Conservation (phyloP, 139 green algal species). For the Micromonas commoda region DNA sequence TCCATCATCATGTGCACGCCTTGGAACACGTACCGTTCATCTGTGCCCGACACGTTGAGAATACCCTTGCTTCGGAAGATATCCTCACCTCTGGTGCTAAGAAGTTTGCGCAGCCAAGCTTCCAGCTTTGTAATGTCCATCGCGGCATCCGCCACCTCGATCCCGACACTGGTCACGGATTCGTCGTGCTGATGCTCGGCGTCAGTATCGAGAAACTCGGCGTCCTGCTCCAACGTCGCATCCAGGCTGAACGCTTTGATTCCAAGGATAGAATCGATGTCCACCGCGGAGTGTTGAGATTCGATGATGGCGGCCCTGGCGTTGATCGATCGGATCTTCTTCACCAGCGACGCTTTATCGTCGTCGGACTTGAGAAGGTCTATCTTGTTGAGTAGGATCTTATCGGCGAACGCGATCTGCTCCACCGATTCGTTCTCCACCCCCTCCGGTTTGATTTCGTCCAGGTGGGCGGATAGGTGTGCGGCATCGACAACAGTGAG, state of each 20-base stretch:
- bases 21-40: slow-evolving; percentile 76
- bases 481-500: slow-evolving; percentile 75
- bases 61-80: slow-evolving; percentile 73
- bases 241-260: slow-evolving; percentile 51
- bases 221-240: slow-evolving; percentile 10
- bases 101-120: slow-evolving; percentile 57
- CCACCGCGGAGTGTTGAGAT: slow-evolving; percentile 40
- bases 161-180: slow-evolving; percentile 54
- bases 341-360: slow-evolving; percentile 32
- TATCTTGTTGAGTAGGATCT: slow-evolving; percentile 70
- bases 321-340: slow-evolving; percentile 41
- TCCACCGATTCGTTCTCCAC: slow-evolving; percentile 66
- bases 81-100: slow-evolving; percentile 57
- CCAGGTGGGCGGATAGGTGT: slow-evolving; percentile 66
- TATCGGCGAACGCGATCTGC: slow-evolving; percentile 81
- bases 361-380: slow-evolving; percentile 42
- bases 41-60: slow-evolving; percentile 54
- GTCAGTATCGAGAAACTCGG: background rate
- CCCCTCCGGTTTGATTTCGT: slow-evolving; percentile 70
- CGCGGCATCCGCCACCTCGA: slow-evolving; percentile 39
- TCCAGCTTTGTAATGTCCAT: slow-evolving; percentile 64
- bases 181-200: slow-evolving; percentile 54
- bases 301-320: slow-evolving; percentile 43
- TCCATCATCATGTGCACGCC: slow-evolving; percentile 70
- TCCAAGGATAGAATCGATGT: slow-evolving; percentile 44